Evolutionary conservation across 2,329 filamentous ascomycete species (phyloP).

Genomic region (Truncatella angustata): DNA sequence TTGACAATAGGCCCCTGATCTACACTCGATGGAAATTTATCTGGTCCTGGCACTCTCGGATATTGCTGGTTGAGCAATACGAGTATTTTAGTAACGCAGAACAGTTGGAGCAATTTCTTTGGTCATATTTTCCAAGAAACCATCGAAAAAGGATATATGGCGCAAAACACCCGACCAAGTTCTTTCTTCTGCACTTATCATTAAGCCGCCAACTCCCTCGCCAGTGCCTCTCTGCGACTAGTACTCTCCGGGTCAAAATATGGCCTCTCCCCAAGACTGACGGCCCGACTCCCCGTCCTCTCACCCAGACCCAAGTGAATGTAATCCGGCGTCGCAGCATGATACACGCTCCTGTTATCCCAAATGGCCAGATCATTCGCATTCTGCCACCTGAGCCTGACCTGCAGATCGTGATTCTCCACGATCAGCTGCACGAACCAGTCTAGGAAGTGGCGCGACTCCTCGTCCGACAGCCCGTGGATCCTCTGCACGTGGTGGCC

Average conservation of each 20-base stretch:
- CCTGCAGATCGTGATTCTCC: slow-evolving; percentile 28
- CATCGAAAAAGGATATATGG: neutral
- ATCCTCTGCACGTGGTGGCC: slow-evolving; percentile 25
- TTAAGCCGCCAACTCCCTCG: neutral
- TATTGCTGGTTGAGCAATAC: too few relatives aligned
- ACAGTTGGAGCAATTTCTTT: too few relatives aligned
- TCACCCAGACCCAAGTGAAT: slow-evolving; percentile 37
- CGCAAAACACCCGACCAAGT: neutral
- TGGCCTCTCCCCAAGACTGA: slow-evolving; percentile 49
- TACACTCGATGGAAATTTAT: too few relatives aligned
- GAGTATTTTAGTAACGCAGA: too few relatives aligned
- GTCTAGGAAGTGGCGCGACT: slow-evolving; percentile 19
- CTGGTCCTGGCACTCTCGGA: too few relatives aligned
- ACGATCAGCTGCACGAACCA: slow-evolving; percentile 25
- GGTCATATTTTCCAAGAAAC: too few relatives aligned
- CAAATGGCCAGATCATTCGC: slow-evolving; percentile 46
- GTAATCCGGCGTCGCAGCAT: slow-evolving; percentile 54
- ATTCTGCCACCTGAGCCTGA: slow-evolving; percentile 31
- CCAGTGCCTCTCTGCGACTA: slow-evolving; percentile 40
- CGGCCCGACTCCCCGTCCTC: slow-evolving; percentile 43
- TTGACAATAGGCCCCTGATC: too few relatives aligned
- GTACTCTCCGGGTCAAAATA: slow-evolving; percentile 47
- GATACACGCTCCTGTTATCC: slow-evolving; percentile 55
- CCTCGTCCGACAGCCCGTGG: slow-evolving; percentile 22
- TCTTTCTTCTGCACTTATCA: neutral